phyloP scores from a whole-genome alignment of 495 filamentous ascomycete genomes.

The Aspergillus egyptiacus region DNA sequence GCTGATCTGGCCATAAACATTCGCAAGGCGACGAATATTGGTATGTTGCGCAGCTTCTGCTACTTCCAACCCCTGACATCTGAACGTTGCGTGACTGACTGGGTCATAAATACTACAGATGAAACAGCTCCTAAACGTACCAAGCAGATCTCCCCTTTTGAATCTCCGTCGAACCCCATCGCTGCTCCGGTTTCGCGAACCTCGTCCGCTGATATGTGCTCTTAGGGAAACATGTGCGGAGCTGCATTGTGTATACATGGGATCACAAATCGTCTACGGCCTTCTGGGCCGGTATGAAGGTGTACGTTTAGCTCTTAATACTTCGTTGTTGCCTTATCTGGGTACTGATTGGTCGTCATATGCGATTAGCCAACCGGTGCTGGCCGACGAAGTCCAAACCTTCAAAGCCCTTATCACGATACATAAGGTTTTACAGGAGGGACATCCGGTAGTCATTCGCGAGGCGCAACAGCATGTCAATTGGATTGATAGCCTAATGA shows the following conservation, averaged over 20 bases:
- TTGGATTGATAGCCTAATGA: conserved; percentile 89
- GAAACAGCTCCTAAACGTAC: conserved; percentile 92
- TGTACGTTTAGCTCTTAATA: conserved; percentile 48
- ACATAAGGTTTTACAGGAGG: conserved; percentile 95
- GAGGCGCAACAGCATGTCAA: conserved; percentile 83
- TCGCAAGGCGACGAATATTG: conserved; percentile 88
- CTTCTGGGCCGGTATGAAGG: conserved; percentile 99
- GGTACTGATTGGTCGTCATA: conserved; percentile 2
- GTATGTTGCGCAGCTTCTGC: conserved; percentile 33
- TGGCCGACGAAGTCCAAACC: conserved; percentile 91
- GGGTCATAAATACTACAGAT: conserved; percentile 48
- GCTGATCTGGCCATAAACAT: conserved; percentile 92
- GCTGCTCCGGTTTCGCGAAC: neutral
- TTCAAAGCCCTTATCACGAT: conserved; percentile 90
- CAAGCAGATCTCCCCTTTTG: conserved; percentile 9
- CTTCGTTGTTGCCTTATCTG: neutral
- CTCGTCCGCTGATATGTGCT: conserved; percentile 3
- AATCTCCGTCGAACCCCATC: neutral
- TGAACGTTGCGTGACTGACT: conserved; percentile 22
- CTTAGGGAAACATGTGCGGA: conserved; percentile 89
- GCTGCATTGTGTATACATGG: conserved; percentile 98
- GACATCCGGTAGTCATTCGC: conserved; percentile 77
- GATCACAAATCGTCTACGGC: conserved; percentile 95
- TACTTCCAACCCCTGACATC: neutral
- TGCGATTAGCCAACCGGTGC: conserved; percentile 70